These are phyloP conservation scores for Allodekkera sacchari DNA, from an alignment of 805 yeast genomes.

Conservation along the genomic window DNA sequence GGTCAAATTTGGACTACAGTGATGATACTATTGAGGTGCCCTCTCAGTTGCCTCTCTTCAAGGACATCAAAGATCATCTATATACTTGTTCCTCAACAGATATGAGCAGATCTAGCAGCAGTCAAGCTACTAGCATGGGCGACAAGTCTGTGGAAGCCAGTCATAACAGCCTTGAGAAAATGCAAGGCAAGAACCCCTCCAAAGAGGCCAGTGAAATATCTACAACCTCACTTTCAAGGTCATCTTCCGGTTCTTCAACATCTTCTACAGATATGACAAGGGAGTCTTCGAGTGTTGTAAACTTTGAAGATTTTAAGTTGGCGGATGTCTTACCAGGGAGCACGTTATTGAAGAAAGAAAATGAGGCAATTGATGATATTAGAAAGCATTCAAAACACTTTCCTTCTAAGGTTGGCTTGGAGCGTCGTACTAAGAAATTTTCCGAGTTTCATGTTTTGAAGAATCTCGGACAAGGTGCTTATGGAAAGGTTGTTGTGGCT, in stretches of 20 bases:
- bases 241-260: no score
- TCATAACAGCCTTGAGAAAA: no score
- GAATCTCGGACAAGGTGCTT: constrained; percentile 93
- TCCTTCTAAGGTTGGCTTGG: constrained; percentile 55
- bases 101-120: constrained; percentile 19
- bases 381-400: constrained; percentile 32
- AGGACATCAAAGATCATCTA: constrained; percentile 28
- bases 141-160: no score
- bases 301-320: constrained; percentile 11
- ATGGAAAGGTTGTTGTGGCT: constrained; percentile 85
- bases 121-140: constrained; percentile 10
- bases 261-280: background rate
- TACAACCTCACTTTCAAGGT: no score
- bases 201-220: no score
- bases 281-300: no score
- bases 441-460: constrained; percentile 63
- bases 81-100: constrained; percentile 14
- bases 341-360: constrained; percentile 38
- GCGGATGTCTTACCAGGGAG: constrained; percentile 27
- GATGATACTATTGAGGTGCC: constrained; percentile 26
- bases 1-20: no score
- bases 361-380: constrained; percentile 32
- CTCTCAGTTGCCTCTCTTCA: constrained; percentile 45
- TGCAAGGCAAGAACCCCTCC: no score
- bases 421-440: constrained; percentile 63